These are phyloP conservation scores for Plasmodium knowlesi DNA, from an alignment of 169 alveolate species.

Conservation along the genomic window DNA sequence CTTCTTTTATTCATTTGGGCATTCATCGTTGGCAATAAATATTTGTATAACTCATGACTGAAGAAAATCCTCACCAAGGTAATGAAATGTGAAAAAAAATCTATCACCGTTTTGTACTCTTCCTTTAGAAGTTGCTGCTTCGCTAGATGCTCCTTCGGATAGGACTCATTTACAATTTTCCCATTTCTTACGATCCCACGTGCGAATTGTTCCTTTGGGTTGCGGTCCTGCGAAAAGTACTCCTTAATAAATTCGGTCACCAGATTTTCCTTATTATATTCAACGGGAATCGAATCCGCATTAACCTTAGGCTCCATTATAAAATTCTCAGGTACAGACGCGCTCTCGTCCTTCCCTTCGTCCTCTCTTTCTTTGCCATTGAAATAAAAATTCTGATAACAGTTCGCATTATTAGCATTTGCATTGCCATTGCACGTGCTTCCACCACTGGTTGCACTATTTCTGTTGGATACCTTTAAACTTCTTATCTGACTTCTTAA, in stretches of 20 bases:
- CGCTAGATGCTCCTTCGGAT: neutral
- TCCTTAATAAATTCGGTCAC: neutral
- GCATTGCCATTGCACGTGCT: neutral
- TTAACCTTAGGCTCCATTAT: neutral
- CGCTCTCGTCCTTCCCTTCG: neutral
- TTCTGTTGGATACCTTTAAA: neutral
- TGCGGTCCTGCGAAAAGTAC: neutral
- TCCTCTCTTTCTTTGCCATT: neutral
- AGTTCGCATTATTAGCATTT: neutral
- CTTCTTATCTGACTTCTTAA: neutral
- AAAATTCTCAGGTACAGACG: neutral
- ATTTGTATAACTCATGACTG: constrained; percentile 31
- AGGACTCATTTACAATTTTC: neutral
- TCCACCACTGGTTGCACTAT: neutral
- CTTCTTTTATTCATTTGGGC: constrained; percentile 1
- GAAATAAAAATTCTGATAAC: neutral
- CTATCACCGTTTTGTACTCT: constrained; percentile 9
- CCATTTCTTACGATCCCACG: neutral
- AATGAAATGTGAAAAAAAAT: constrained; percentile 37
- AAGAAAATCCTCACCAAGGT: constrained; percentile 32
- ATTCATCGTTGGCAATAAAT: neutral
- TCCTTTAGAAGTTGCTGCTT: constrained; percentile 22
- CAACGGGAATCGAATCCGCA: neutral
- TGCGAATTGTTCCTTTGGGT: neutral
- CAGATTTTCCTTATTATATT: neutral